Evolutionary conservation across 371 early-diverging fungal species (phyloP).

Genomic region (Mucor saturninus): DNA sequence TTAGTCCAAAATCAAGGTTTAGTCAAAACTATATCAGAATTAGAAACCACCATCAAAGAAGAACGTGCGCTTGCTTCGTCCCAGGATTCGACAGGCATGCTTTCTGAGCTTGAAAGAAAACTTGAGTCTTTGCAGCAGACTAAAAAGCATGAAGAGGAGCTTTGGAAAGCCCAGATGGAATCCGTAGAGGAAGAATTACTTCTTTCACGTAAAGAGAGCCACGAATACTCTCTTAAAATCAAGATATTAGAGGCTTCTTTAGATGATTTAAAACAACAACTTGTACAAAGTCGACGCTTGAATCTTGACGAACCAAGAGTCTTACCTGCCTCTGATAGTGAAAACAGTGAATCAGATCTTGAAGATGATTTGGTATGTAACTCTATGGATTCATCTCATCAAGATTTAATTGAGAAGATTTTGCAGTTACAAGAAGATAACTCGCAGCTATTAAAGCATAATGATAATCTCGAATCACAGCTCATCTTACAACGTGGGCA

Average conservation of each 20-base stretch:
- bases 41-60: conserved; percentile 22
- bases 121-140: conserved; percentile 18
- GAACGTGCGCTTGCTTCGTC: conserved; percentile 29
- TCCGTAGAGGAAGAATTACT: conserved; percentile 8
- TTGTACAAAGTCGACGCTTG: background rate
- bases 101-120: conserved; percentile 31
- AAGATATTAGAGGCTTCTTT: conserved; percentile 12
- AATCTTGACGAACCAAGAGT: background rate
- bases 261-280: conserved; percentile 6
- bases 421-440: conserved; percentile 44
- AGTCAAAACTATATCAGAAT: conserved; percentile 21
- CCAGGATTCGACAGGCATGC: conserved; percentile 34
- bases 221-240: conserved; percentile 9
- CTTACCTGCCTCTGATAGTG: background rate
- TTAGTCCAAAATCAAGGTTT: conserved; percentile 16
- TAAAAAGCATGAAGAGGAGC: conserved; percentile 20
- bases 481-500: conserved; percentile 47
- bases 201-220: conserved; percentile 13
- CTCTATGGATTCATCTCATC: conserved; percentile 9
- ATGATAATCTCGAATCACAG: conserved; percentile 47
- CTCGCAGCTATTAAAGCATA: conserved; percentile 35
- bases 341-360: background rate
- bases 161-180: conserved; percentile 21
- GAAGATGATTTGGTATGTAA: background rate
- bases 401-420: conserved; percentile 32